Percentiles rank a stretch among this genome's conserved stretches.
These are phyloP conservation scores for Exophiala xenobiotica DNA, from an alignment of 2,329 filamentous ascomycete genomes.

Conservation along the genomic window DNA sequence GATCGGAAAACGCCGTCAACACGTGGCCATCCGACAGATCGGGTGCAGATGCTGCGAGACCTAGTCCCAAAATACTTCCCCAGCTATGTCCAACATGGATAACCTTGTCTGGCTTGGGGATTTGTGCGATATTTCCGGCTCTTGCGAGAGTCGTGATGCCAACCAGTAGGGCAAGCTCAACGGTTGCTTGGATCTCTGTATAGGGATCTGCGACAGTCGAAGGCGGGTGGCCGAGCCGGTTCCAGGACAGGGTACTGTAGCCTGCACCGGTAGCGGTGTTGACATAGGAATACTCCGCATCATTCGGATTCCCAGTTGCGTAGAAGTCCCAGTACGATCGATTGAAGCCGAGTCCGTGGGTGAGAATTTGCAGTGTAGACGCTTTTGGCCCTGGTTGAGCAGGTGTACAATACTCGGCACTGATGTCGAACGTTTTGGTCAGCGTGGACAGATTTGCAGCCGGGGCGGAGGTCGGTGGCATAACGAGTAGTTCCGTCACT, in stretches of 20 bases:
- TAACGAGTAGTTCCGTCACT: conserved; percentile 61
- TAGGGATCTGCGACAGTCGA: conserved; percentile 42
- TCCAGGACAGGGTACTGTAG: conserved; percentile 43
- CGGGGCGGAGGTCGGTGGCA: conserved; percentile 70
- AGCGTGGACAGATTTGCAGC: conserved; percentile 76
- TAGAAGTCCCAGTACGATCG: conserved; percentile 29
- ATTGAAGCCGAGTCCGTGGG: conserved; percentile 26
- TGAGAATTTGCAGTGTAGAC: conserved; percentile 22
- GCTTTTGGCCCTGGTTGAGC: conserved; percentile 12
- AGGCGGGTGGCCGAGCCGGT: conserved; percentile 40
- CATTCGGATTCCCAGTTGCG: conserved; percentile 14
- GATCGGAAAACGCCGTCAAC: conserved; percentile 47
- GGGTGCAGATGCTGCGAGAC: conserved; percentile 36
- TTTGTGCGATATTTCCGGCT: conserved; percentile 26
- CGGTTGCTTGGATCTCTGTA: conserved; percentile 39
- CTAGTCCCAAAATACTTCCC: conserved; percentile 37
- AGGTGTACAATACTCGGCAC: conserved; percentile 43
- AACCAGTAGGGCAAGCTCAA: conserved; percentile 42
- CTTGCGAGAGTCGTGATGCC: conserved; percentile 35
- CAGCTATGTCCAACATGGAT: conserved; percentile 41
- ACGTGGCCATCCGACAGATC: conserved; percentile 39
- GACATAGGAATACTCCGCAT: conserved; percentile 23
- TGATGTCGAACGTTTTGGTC: conserved; percentile 73
- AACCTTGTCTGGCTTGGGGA: conserved; percentile 36
- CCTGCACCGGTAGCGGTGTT: conserved; percentile 31